These are phyloP conservation scores for Anastatica hierochuntica DNA, from an alignment of 345 rosid genomes.

Conservation along the genomic window DNA sequence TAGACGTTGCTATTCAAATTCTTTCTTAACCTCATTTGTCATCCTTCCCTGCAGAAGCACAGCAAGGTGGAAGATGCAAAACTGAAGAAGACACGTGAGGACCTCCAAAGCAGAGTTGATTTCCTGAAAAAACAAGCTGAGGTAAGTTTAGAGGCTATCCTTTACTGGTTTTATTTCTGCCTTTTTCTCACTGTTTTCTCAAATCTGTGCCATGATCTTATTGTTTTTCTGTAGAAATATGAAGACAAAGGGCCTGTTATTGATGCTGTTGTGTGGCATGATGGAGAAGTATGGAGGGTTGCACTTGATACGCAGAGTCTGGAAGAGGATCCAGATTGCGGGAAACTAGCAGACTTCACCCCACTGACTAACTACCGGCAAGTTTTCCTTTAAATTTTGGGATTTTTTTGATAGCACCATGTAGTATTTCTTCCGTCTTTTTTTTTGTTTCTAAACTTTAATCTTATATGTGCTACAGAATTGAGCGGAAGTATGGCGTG, in stretches of 20 bases:
- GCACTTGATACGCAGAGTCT: constrained; percentile 92
- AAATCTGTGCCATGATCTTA: constrained; percentile 7
- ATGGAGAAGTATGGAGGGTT: constrained; percentile 91
- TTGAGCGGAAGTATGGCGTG: constrained; percentile 72
- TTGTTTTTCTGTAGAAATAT: constrained; percentile 39
- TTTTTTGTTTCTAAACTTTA: background rate
- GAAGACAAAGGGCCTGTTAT: constrained; percentile 93
- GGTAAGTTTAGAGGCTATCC: constrained; percentile 36
- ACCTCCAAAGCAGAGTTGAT: constrained; percentile 78
- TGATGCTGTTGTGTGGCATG: constrained; percentile 97
- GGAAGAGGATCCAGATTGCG: constrained; percentile 67
- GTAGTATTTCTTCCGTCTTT: no score
- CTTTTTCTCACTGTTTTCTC: constrained; percentile 2
- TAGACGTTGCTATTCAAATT: background rate
- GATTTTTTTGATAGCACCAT: background rate
- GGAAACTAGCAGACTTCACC: constrained; percentile 67
- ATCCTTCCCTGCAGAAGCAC: constrained; percentile 52
- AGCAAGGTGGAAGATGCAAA: constrained; percentile 53
- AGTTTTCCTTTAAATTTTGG: constrained; percentile 3
- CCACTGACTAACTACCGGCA: constrained; percentile 85
- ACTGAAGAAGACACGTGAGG: constrained; percentile 67
- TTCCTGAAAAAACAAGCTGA: constrained; percentile 73
- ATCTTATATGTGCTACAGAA: constrained; percentile 38
- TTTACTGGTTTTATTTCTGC: constrained; percentile 1
- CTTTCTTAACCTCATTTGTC: constrained; percentile 14